phyloP scores from a whole-genome alignment of 148 eudicot genomes.

The Chenopodium suecicum region DNA sequence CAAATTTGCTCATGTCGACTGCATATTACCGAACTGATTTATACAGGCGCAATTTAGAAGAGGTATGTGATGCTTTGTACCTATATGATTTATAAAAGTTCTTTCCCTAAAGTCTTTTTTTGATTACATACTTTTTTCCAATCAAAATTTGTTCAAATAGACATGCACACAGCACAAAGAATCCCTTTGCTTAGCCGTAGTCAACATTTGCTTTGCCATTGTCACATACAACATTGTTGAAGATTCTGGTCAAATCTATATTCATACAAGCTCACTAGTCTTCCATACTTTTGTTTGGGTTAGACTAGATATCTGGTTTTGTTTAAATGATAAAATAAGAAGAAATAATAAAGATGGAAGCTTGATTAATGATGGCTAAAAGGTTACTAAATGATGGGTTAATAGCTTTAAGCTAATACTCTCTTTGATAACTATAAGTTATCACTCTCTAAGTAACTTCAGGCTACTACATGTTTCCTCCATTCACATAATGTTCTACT shows the following conservation, averaged over 20 bases:
- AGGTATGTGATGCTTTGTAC: slow-evolving; percentile 52
- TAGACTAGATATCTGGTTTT: too few species aligned
- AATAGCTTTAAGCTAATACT: too few species aligned
- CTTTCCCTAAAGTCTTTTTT: background rate
- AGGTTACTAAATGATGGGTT: too few species aligned
- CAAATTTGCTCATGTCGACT: slow-evolving; percentile 74
- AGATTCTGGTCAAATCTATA: background rate
- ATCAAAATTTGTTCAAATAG: background rate
- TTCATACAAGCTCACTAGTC: background rate
- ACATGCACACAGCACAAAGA: background rate
- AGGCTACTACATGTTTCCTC: too few species aligned
- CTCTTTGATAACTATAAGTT: too few species aligned
- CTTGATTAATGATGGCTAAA: too few species aligned
- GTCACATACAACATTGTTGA: background rate
- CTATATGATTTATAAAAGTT: background rate
- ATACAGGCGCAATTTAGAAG: slow-evolving; percentile 63
- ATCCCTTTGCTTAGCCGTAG: background rate
- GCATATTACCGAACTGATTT: slow-evolving; percentile 91
- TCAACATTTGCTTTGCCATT: background rate
- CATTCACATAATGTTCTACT: too few species aligned
- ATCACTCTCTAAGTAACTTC: too few species aligned
- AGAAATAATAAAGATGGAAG: too few species aligned
- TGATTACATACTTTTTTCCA: background rate
- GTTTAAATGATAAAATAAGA: too few species aligned
- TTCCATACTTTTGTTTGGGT: background rate